These are phyloP conservation scores for Metschnikowia noctiluminum DNA, from an alignment of 805 yeast genomes.

Conservation along the genomic window DNA sequence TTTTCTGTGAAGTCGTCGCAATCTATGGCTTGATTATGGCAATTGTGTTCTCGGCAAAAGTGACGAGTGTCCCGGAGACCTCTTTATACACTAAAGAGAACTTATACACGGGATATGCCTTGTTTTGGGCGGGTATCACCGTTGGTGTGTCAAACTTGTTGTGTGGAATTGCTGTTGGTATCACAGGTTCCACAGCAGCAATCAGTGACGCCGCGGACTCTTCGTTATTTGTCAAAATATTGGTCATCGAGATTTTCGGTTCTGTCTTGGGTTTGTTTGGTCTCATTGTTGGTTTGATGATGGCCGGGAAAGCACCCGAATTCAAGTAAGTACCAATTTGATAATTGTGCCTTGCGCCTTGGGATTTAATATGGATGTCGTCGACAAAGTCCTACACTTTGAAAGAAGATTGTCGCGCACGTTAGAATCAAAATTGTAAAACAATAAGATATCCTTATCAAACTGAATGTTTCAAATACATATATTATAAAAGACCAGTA, in stretches of 20 bases:
- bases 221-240: constrained; percentile 87
- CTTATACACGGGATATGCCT: constrained; percentile 88
- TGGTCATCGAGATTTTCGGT: constrained; percentile 96
- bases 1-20: constrained; percentile 99
- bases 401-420: background rate
- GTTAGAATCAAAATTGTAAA: background rate
- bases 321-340: constrained; percentile 46
- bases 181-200: constrained; percentile 99
- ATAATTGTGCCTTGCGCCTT: too few relatives aligned
- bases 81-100: constrained; percentile 74
- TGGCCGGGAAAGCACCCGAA: constrained; percentile 94
- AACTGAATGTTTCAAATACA: background rate
- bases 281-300: constrained; percentile 90
- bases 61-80: constrained; percentile 63
- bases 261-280: constrained; percentile 95
- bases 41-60: constrained; percentile 90
- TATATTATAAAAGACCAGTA: background rate
- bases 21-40: constrained; percentile 97
- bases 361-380: too few relatives aligned
- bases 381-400: background rate
- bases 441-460: background rate
- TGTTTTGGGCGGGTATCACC: constrained; percentile 98
- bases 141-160: constrained; percentile 91
- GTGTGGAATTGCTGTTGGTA: constrained; percentile 96
- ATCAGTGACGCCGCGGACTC: constrained; percentile 97